Conservation (phyloP, 345 rosid species). For the Dipteronia dyeriana region DNA sequence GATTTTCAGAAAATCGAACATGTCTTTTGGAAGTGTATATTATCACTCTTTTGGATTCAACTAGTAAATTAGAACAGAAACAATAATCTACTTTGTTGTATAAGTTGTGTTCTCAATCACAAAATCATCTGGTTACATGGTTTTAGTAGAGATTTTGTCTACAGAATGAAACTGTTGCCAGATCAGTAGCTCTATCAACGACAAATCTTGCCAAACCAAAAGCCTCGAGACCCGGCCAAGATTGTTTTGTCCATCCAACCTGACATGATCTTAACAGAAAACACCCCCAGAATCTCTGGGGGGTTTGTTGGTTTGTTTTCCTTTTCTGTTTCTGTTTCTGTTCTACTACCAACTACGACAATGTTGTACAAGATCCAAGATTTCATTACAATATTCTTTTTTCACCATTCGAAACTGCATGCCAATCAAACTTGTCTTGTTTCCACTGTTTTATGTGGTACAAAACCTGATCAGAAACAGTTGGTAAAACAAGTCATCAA, state of each 20-base stretch:
- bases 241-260: background rate
- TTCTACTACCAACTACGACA: background rate
- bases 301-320: background rate
- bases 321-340: background rate
- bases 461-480: background rate
- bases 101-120: background rate
- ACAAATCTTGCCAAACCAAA: background rate
- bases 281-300: slow-evolving; percentile 20
- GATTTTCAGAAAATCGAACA: background rate
- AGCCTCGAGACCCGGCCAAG: background rate
- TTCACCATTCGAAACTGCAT: too few relatives aligned
- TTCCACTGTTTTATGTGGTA: background rate
- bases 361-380: slow-evolving; percentile 9
- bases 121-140: background rate
- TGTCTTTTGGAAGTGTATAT: background rate
- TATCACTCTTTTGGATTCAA: too few relatives aligned
- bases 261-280: slow-evolving; percentile 26
- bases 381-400: too few relatives aligned
- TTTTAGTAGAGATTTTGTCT: too few relatives aligned
- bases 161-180: too few relatives aligned
- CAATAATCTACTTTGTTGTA: background rate
- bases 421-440: background rate
- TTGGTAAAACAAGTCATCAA: background rate
- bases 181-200: too few relatives aligned
- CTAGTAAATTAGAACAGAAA: too few relatives aligned